phyloP scores from a whole-genome alignment of 495 filamentous ascomycete genomes.

The Staphylotrichum longicolle region DNA sequence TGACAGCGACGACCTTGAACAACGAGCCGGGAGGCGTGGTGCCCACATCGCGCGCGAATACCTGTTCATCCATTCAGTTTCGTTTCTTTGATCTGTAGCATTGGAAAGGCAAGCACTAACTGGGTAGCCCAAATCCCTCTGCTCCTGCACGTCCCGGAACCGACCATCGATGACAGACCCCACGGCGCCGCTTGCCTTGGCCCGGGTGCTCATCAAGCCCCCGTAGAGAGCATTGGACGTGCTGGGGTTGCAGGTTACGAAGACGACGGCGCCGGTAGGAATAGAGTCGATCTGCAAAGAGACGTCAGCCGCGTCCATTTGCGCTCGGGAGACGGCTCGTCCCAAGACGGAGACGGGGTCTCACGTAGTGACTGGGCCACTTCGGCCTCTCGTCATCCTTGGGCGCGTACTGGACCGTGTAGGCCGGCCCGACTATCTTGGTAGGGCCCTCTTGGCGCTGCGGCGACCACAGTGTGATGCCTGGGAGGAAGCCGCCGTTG shows the following conservation, averaged over 20 bases:
- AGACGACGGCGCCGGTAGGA: constrained; percentile 51
- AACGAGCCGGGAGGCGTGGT: constrained; percentile 49
- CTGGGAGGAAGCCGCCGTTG: constrained; percentile 57
- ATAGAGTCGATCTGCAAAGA: constrained; percentile 52
- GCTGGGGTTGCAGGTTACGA: constrained; percentile 54
- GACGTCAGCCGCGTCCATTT: too few relatives aligned
- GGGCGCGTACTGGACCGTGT: constrained; percentile 55
- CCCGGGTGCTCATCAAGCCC: constrained; percentile 57
- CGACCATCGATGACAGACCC: constrained; percentile 57
- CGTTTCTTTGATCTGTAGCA: constrained; percentile 3
- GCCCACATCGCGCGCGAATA: constrained; percentile 55
- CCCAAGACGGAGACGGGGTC: constrained; percentile 10
- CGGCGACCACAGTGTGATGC: constrained; percentile 58
- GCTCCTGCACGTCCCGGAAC: constrained; percentile 59
- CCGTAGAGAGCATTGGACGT: constrained; percentile 58
- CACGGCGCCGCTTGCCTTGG: constrained; percentile 45
- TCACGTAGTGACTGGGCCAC: constrained; percentile 49
- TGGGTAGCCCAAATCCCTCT: constrained; percentile 51
- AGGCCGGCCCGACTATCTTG: constrained; percentile 58
- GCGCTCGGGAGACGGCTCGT: not conserved
- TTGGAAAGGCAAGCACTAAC: constrained; percentile 23
- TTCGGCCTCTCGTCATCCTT: constrained; percentile 48
- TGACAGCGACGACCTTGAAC: constrained; percentile 46
- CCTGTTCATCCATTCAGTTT: constrained; percentile 23
- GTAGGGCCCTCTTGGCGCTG: constrained; percentile 48